These are phyloP conservation scores for Penicillium crystallinum DNA, from an alignment of 495 filamentous ascomycete genomes.

Conservation along the genomic window DNA sequence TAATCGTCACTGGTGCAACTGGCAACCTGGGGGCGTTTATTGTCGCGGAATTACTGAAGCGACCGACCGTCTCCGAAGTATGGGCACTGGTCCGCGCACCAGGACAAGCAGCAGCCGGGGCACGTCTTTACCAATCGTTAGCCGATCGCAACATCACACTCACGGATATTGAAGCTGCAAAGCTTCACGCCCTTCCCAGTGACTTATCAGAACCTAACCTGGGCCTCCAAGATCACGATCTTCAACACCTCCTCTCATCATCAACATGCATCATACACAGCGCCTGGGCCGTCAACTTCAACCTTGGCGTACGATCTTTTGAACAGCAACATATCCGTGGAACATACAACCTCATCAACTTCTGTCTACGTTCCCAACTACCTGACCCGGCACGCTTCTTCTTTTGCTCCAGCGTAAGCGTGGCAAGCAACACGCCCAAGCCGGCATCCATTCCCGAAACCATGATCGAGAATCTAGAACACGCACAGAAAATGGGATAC, in stretches of 20 bases:
- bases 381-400: slow-evolving; percentile 36
- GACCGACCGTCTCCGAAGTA: slow-evolving; percentile 34
- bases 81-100: slow-evolving; percentile 56
- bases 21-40: slow-evolving; percentile 57
- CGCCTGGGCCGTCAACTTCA: slow-evolving; percentile 75
- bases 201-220: slow-evolving; percentile 35
- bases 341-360: slow-evolving; percentile 53
- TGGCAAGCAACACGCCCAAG: slow-evolving; percentile 31
- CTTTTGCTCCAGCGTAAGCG: slow-evolving; percentile 60
- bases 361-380: slow-evolving; percentile 42
- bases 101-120: slow-evolving; percentile 19
- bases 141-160: slow-evolving; percentile 18
- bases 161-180: slow-evolving; percentile 13
- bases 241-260: slow-evolving; percentile 36
- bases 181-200: slow-evolving; percentile 19
- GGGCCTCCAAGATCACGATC: slow-evolving; percentile 36
- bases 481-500: slow-evolving; percentile 54
- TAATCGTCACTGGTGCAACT: slow-evolving; percentile 55
- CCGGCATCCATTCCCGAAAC: slow-evolving; percentile 42
- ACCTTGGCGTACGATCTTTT: slow-evolving; percentile 55
- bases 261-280: slow-evolving; percentile 53
- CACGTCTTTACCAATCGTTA: slow-evolving; percentile 18
- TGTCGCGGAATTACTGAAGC: slow-evolving; percentile 36
- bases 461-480: slow-evolving; percentile 40
- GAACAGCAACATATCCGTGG: slow-evolving; percentile 54